Percentiles rank a stretch among this genome's conserved stretches.
These are phyloP conservation scores for Dothidotthia symphoricarpi DNA, from an alignment of 2,329 filamentous ascomycete species.

Conservation along the genomic window DNA sequence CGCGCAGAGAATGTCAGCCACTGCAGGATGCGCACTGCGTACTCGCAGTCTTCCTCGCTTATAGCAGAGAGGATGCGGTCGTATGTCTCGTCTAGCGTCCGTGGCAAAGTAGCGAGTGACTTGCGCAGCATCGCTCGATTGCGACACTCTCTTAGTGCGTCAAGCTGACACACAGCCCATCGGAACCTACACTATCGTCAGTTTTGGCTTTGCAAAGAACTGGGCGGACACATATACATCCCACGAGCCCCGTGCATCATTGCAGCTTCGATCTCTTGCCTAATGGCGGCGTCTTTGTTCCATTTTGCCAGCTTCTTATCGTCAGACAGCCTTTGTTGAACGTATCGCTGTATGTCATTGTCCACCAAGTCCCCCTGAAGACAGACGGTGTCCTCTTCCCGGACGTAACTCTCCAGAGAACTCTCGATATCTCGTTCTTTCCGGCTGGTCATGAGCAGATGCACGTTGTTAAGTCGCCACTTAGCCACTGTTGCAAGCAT, in stretches of 20 bases:
- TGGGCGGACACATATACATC: slow-evolving; percentile 21
- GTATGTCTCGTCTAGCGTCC: slow-evolving; percentile 30
- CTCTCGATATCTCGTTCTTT: slow-evolving; percentile 31
- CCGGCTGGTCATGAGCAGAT: slow-evolving; percentile 30
- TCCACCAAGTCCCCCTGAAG: slow-evolving; percentile 29
- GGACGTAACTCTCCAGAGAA: slow-evolving; percentile 15
- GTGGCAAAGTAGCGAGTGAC: slow-evolving; percentile 20
- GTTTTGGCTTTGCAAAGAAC: background rate
- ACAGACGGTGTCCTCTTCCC: slow-evolving; percentile 12
- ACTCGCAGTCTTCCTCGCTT: slow-evolving; percentile 11
- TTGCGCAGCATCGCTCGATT: slow-evolving; percentile 18
- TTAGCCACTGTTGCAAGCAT: slow-evolving; percentile 17
- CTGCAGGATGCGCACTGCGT: slow-evolving; percentile 23
- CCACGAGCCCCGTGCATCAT: slow-evolving; percentile 27
- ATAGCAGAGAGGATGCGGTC: slow-evolving; percentile 27
- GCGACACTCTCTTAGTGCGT: slow-evolving; percentile 18
- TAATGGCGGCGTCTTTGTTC: slow-evolving; percentile 22
- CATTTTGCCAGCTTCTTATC: slow-evolving; percentile 26
- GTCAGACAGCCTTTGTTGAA: slow-evolving; percentile 37
- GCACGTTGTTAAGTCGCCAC: slow-evolving; percentile 24
- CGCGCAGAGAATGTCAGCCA: slow-evolving; percentile 26
- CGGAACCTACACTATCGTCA: slow-evolving; percentile 24
- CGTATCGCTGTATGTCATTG: slow-evolving; percentile 28
- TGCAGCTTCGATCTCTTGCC: slow-evolving; percentile 30
- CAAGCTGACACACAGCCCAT: slow-evolving; percentile 29